Evolutionary conservation across 306 rosid genomes (phyloP).

Genomic region (Castanopsis chinensis): DNA sequence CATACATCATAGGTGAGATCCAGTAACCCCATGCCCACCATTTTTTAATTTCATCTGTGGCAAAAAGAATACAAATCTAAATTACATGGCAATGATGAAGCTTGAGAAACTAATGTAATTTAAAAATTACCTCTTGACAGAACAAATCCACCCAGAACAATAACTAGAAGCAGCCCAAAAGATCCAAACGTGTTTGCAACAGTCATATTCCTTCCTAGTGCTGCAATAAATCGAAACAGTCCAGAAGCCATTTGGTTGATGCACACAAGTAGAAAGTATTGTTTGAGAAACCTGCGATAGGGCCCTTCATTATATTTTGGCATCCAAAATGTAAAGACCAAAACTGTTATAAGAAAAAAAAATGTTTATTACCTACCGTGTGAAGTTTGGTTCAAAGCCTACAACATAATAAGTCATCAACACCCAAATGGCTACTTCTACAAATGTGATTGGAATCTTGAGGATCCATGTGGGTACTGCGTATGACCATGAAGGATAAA

Average conservation of each 20-base stretch:
- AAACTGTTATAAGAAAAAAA: too few relatives aligned
- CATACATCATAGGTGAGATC: conserved; percentile 78
- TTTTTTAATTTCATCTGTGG: conserved; percentile 60
- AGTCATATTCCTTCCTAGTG: conserved; percentile 65
- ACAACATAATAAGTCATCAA: conserved; percentile 71
- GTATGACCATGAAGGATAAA: conserved; percentile 87
- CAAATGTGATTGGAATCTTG: conserved; percentile 72
- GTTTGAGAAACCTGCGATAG: conserved; percentile 70
- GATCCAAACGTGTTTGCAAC: conserved; percentile 80
- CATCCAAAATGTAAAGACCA: neutral
- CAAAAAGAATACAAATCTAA: conserved; percentile 12
- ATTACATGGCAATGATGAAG: too few relatives aligned
- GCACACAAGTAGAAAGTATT: conserved; percentile 62
- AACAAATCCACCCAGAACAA: too few relatives aligned
- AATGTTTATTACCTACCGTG: too few relatives aligned
- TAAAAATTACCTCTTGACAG: conserved; percentile 11
- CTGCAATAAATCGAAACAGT: conserved; percentile 70
- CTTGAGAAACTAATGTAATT: neutral
- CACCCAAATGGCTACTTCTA: conserved; percentile 85
- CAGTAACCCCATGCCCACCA: conserved; percentile 85
- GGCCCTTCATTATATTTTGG: conserved; percentile 6
- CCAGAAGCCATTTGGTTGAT: conserved; percentile 88
- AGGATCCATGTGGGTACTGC: conserved; percentile 88
- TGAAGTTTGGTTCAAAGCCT: conserved; percentile 52
- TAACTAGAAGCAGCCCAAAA: too few relatives aligned